Base-by-base conservation (phyloP, 257 asterid genomes). In the Solanum infundibuliforme region DNA sequence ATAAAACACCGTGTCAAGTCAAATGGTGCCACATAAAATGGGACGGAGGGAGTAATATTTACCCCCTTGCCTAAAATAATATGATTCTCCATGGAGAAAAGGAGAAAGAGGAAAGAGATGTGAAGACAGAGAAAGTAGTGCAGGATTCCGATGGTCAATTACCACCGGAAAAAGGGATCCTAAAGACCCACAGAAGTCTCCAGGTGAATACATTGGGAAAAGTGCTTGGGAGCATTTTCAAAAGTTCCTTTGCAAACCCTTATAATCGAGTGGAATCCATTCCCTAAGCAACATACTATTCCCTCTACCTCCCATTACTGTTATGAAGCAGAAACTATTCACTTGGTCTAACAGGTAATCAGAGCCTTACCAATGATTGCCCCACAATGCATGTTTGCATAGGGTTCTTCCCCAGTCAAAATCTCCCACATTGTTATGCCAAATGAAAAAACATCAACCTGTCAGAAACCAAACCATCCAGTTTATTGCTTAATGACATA, bases 361-460 rank as follows among this genome's bases (percentile, higher is more conserved):
- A 82, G 43, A 58, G 58, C 88, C 94, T 91, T 86, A 94, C 98
- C 98, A 66, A 95, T 95, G 88, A 95, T 95, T 86, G 94, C 94
- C 76, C 96, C 98, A 88, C 94, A 95, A 86, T 94, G 97, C 97
- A 95, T 94, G 90, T 95, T 93, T n/a, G 95, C 91, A 73, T 95
- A 94, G 86, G 98, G 98, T 87, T 95, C 97, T 86, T 95, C 97
- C 62, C 94, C 94, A 35, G 97, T 95, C 83, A 95, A 89, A 89
- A 95, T 94, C 92, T 95, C 98, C 97, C 98, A 95, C 92, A 94
- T 72, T 62, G 90, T 89, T 87, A 95, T 93, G 86, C 96, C 98
- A 48, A 95, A 95, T 86, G 98, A 95, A 89, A 94, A 95, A 73
- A 95, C 98, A 88, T 95, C 98, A 87, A 95, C 97, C 98, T 94